These are phyloP conservation scores for Chalara sp. DNA, from an alignment of 2,329 filamentous ascomycete genomes.

Conservation along the genomic window DNA sequence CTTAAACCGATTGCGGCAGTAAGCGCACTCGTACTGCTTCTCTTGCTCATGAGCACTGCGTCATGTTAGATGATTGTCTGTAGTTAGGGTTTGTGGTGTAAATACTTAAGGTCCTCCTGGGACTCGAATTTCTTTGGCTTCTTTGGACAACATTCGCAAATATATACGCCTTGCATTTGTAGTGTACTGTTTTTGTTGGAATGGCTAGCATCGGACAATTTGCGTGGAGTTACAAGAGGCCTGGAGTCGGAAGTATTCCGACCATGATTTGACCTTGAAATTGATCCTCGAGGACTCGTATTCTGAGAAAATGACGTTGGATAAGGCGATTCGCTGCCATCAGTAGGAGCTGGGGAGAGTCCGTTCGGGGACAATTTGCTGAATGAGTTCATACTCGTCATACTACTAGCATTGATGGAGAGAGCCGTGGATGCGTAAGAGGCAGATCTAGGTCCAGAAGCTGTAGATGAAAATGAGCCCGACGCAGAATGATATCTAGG, in stretches of 20 bases:
- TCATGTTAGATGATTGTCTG: background rate
- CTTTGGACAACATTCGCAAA: constrained; percentile 95
- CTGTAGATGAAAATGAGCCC: constrained; percentile 58
- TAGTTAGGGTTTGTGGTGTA: constrained; percentile 10
- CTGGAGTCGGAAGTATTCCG: constrained; percentile 32
- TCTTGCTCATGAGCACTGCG: constrained; percentile 79
- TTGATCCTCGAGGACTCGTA: constrained; percentile 29
- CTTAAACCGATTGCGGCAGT: constrained; percentile 93
- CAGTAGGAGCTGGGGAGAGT: constrained; percentile 38
- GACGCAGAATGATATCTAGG: constrained; percentile 48
- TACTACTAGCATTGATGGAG: constrained; percentile 54
- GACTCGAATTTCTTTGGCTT: constrained; percentile 94
- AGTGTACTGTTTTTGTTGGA: constrained; percentile 39
- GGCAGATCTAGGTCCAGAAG: constrained; percentile 53
- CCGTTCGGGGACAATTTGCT: constrained; percentile 51
- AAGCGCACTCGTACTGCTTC: constrained; percentile 92
- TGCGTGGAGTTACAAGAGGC: constrained; percentile 33
- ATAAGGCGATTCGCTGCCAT: constrained; percentile 44
- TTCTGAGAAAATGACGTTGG: constrained; percentile 38
- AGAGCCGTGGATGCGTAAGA: constrained; percentile 56
- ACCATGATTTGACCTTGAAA: constrained; percentile 27
- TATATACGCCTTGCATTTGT: constrained; percentile 51
- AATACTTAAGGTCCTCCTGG: constrained; percentile 76
- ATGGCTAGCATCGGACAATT: constrained; percentile 36
- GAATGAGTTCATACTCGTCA: constrained; percentile 57